A percentile compares a stretch with the other conserved stretches of the same genome.
Evolutionary conservation across 305 asterid species (phyloP).

Genomic region (Solanum hybrid): DNA sequence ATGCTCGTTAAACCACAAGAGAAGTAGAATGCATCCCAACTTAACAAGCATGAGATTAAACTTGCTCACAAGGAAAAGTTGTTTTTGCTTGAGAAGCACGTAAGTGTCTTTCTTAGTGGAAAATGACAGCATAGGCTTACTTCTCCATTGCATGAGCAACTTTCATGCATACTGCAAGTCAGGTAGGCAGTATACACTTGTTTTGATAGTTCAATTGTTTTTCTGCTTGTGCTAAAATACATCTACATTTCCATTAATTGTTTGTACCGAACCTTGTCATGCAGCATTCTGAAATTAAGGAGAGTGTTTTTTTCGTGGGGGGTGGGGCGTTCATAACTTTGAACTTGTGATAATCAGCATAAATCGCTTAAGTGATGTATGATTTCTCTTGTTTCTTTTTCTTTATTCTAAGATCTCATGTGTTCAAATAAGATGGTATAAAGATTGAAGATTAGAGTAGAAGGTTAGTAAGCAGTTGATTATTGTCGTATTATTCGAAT

Average conservation of each 20-base stretch:
- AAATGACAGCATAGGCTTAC: conserved; percentile 65
- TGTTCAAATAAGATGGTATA: not conserved
- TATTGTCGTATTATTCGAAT: not conserved
- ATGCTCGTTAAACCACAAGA: not conserved
- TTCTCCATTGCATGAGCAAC: conserved; percentile 60
- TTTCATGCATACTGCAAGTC: conserved; percentile 12
- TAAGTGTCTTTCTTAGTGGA: conserved; percentile 44
- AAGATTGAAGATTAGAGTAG: not conserved
- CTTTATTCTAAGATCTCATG: not conserved
- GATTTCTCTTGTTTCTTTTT: not conserved
- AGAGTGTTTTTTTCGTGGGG: not conserved
- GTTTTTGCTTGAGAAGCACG: conserved; percentile 55
- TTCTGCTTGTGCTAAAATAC: not conserved
- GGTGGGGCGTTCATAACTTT: not conserved
- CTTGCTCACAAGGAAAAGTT: conserved; percentile 49
- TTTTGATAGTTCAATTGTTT: not conserved
- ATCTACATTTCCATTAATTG: not conserved
- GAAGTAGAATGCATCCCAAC: not conserved
- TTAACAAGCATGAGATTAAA: conserved; percentile 48
- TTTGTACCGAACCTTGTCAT: not conserved
- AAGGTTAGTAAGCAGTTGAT: not conserved
- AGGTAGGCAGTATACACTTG: not conserved
- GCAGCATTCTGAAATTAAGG: not conserved
- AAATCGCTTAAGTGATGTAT: not conserved
- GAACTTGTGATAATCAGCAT: not conserved